Evolutionary conservation across 306 rosid genomes (phyloP).

Genomic region (Vigna reflexopilosa): DNA sequence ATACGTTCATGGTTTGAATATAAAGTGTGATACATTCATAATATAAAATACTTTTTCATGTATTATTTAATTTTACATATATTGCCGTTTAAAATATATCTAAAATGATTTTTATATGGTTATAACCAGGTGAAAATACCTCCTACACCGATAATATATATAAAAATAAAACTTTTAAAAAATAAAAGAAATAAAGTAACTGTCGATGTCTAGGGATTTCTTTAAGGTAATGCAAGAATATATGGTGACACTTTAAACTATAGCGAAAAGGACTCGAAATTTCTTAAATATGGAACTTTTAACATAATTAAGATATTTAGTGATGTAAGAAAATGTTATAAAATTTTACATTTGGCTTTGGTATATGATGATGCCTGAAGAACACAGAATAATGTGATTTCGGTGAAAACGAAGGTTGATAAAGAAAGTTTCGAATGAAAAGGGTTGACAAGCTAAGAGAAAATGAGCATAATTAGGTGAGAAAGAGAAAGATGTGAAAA

Average conservation of each 20-base stretch:
- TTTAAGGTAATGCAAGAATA: neutral
- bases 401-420: slow-evolving; percentile 32
- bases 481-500: slow-evolving; percentile 32
- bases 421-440: slow-evolving; percentile 16
- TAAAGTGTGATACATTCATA: no score
- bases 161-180: no score
- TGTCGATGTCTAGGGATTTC: neutral
- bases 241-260: neutral
- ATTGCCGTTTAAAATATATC: no score
- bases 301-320: no score
- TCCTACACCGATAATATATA: neutral
- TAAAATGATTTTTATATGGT: no score
- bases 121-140: neutral
- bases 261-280: neutral
- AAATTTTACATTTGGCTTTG: no score
- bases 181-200: neutral
- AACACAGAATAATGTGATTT: slow-evolving; percentile 28
- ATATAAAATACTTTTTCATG: no score
- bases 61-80: no score
- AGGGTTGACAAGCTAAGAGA: neutral
- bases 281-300: no score
- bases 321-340: no score
- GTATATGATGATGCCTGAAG: no score
- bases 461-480: slow-evolving; percentile 16
- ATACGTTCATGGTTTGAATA: no score